phyloP scores from a whole-genome alignment of 306 rosid species.

The Lablab purpureus region DNA sequence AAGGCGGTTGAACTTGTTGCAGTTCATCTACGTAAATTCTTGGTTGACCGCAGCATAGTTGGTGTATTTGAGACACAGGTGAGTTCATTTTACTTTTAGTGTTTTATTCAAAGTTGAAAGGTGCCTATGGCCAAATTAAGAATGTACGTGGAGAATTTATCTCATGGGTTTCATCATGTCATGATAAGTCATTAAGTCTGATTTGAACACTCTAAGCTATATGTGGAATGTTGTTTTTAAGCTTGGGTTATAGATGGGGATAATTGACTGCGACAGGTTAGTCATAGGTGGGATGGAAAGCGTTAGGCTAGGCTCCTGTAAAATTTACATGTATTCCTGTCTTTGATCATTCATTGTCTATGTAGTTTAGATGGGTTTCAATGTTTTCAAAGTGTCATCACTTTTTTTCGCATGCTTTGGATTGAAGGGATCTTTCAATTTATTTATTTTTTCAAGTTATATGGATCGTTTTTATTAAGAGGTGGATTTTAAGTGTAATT shows the following conservation, averaged over 20 bases:
- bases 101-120: conserved; percentile 21
- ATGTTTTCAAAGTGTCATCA: neutral
- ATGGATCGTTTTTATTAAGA: too few relatives aligned
- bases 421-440: neutral
- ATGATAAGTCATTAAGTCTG: neutral
- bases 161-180: neutral
- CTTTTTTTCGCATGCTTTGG: conserved; percentile 3
- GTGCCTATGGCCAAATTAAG: neutral
- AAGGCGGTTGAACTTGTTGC: conserved; percentile 67
- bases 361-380: conserved; percentile 34
- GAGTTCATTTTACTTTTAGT: conserved; percentile 23
- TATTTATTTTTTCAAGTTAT: neutral
- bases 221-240: conserved; percentile 15
- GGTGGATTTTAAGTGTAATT: too few relatives aligned
- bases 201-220: neutral
- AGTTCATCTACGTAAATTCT: conserved; percentile 61
- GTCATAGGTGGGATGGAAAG: conserved; percentile 22
- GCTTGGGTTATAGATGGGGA: conserved; percentile 21
- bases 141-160: conserved; percentile 6
- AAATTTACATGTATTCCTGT: conserved; percentile 13
- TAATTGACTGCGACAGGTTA: conserved; percentile 15
- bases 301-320: conserved; percentile 14
- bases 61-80: conserved; percentile 68
- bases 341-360: neutral
- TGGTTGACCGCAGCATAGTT: conserved; percentile 70